Evolutionary conservation across 1,139 yeast genomes (phyloP), one percentile per base, ranked within the genome.

Genomic region (Blastobotrys buckinghamii): DNA sequence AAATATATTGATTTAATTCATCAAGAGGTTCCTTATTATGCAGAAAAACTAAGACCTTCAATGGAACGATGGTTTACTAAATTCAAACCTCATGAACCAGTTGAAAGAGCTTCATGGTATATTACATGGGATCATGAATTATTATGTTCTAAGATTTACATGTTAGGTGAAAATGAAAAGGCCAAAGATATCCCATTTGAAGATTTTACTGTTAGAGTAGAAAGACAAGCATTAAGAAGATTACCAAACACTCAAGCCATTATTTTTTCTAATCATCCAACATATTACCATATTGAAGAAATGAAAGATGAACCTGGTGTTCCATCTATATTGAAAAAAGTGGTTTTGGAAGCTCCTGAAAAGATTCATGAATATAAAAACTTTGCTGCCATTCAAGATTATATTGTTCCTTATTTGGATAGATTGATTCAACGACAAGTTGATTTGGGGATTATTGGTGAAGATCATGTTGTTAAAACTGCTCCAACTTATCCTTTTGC

Each of bases 291-390:
- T 2, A 71, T 83, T 50, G 88, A 81, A 24, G 89, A 83, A 59
- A 82, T 83, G 88, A 82, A 81, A 60, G 86, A 83, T 61, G 90
- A 83, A 60, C 88, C 89, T 8, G 63, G 79, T 66, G 72, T 83
- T 32, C 89, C 89, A n/a, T 78, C 85, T 0, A 69, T 82, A 47
- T 62, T 82, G 46, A 75, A 76, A 57, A 81, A 81, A 59, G 79
- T 82, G 48, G 66, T 83, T 34, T 77, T 68, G 54, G 87, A 82
- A 61, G 88, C 80, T 0, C 88, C 88, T 5, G 80, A 77, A 53
- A 76, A 75, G 47, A 82, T 83, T 51, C 65, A 79, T 59, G 76
- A 79, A 61, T 83, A 82, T 65, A 83, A 83, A 61, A 75, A 75
- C 53, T 82, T 82, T 56, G 77, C 70, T 45, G 59, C 72, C 33